Evolutionary conservation across 2,329 filamentous ascomycete species (phyloP).

Genomic region (Penicillium frequentans): DNA sequence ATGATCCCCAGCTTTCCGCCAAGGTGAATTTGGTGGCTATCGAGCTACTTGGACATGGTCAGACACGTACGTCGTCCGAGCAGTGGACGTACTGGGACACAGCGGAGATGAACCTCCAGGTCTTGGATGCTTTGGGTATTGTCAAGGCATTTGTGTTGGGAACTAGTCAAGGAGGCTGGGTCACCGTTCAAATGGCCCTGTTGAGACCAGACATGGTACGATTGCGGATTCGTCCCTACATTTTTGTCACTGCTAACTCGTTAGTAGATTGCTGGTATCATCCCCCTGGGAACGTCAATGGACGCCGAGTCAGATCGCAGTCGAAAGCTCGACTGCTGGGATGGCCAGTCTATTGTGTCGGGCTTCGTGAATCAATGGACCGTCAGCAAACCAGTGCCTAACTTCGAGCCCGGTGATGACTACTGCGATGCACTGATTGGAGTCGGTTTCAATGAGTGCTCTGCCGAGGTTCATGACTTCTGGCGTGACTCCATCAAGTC

Average conservation of each 20-base stretch:
- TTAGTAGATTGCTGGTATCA: constrained; percentile 50
- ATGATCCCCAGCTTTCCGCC: constrained; percentile 34
- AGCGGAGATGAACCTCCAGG: constrained; percentile 55
- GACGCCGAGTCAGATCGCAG: constrained; percentile 50
- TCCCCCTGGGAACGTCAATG: constrained; percentile 55
- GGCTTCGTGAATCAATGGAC: constrained; percentile 44
- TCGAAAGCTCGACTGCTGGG: constrained; percentile 51
- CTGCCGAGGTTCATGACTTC: constrained; percentile 39
- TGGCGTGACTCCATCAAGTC: constrained; percentile 48
- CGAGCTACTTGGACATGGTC: constrained; percentile 55
- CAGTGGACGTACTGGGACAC: constrained; percentile 59
- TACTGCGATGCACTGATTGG: constrained; percentile 50
- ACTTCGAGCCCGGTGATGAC: constrained; percentile 43
- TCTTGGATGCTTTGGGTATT: constrained; percentile 52
- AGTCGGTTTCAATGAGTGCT: constrained; percentile 47
- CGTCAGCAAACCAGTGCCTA: constrained; percentile 36
- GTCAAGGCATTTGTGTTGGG: constrained; percentile 50
- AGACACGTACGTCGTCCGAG: constrained; percentile 45
- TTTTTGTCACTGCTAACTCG: background rate
- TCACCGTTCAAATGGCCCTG: constrained; percentile 54
- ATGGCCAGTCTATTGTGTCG: constrained; percentile 37
- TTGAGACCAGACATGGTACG: constrained; percentile 49
- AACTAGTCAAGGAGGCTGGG: constrained; percentile 57
- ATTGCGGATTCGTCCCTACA: background rate
- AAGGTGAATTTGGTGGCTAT: constrained; percentile 54